These are phyloP conservation scores for Gossypium schwendimanii DNA, from an alignment of 441 rosid species.

Conservation along the genomic window DNA sequence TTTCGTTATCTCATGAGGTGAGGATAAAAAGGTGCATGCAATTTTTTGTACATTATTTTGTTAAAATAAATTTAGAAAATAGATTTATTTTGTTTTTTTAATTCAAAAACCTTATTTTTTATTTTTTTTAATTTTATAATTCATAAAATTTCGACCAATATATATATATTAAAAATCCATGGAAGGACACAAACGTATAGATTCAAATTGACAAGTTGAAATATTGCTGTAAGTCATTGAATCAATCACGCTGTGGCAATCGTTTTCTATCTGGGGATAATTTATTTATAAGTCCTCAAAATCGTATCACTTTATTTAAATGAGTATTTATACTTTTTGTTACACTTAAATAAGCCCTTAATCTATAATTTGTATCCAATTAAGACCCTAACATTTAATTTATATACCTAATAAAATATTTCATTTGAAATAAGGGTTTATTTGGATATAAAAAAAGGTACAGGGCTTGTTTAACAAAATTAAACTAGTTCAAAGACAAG, in stretches of 20 bases:
- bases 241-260: not conserved
- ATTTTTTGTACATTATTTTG: not conserved
- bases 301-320: too few species aligned
- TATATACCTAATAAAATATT: too few species aligned
- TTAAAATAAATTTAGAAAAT: not conserved
- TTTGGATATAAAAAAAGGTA: too few species aligned
- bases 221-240: not conserved
- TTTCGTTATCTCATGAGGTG: slow-evolving; percentile 65
- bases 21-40: not conserved
- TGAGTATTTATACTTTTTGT: too few species aligned
- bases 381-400: too few species aligned
- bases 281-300: not conserved
- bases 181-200: not conserved
- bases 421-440: too few species aligned
- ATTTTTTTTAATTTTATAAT: not conserved
- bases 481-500: too few species aligned
- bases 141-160: not conserved
- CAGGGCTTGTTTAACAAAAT: too few species aligned
- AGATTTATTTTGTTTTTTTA: not conserved
- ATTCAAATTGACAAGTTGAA: slow-evolving; percentile 3
- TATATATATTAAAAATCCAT: too few species aligned
- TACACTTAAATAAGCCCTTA: too few species aligned
- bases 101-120: too few species aligned
- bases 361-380: too few species aligned
- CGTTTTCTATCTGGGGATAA: not conserved